A percentile compares a stretch with the other conserved stretches of the same genome.
Evolutionary conservation across 306 rosid species (phyloP).

Genomic region (Pterocarpus santalinus): DNA sequence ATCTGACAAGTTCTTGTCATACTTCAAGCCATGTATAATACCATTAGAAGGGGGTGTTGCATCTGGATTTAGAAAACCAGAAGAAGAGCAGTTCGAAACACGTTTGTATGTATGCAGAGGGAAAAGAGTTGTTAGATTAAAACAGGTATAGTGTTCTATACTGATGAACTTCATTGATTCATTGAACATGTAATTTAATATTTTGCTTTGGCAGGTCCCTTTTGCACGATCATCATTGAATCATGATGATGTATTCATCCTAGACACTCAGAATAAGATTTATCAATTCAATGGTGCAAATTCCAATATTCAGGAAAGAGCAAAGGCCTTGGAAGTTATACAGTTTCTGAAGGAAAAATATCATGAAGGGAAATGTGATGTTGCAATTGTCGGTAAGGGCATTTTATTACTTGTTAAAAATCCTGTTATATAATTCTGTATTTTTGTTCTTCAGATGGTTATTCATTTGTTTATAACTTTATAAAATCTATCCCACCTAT

Average conservation of each 20-base stretch:
- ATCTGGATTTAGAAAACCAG: conserved; percentile 84
- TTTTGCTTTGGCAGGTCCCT: conserved; percentile 75
- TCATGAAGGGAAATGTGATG: conserved; percentile 86
- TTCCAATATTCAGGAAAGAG: conserved; percentile 98
- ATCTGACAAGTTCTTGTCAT: conserved; percentile 92
- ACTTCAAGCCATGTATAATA: conserved; percentile 93
- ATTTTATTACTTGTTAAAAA: not conserved
- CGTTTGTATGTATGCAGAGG: conserved; percentile 85
- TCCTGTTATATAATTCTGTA: conserved; percentile 12
- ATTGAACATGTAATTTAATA: conserved; percentile 40
- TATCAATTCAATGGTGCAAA: conserved; percentile 98
- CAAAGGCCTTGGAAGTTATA: conserved; percentile 93
- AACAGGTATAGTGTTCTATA: conserved; percentile 67
- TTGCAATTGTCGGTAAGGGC: conserved; percentile 92
- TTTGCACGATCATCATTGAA: conserved; percentile 95
- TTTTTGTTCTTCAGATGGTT: conserved; percentile 30
- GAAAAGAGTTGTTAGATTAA: conserved; percentile 94
- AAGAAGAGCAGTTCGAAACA: conserved; percentile 84
- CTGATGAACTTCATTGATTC: conserved; percentile 35
- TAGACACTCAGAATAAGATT: conserved; percentile 77
- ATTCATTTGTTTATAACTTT: conserved; percentile 33
- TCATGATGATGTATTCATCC: conserved; percentile 97
- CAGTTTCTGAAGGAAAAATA: conserved; percentile 91
- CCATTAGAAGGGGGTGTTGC: conserved; percentile 96
- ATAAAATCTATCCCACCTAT: conserved; percentile 41